A percentile compares a stretch with the other conserved stretches of the same genome.
These are phyloP conservation scores for Rhizopus arrhizus DNA, from an alignment of 371 early-diverging fungal genomes.

Conservation along the genomic window DNA sequence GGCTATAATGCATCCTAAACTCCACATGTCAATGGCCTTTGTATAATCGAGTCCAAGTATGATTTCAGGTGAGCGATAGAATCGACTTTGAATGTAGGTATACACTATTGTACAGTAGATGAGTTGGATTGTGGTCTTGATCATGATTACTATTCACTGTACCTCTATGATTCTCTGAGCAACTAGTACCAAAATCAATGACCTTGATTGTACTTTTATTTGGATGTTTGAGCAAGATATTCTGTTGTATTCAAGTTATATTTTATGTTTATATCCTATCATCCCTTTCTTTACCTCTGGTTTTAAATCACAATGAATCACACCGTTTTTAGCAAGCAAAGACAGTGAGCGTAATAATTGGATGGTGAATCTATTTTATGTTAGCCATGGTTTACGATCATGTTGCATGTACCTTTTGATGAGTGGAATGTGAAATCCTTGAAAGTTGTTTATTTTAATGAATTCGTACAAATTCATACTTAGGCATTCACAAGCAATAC, in stretches of 20 bases:
- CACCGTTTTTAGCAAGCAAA: slow-evolving; percentile 70
- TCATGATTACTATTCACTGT: not conserved
- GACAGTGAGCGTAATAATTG: slow-evolving; percentile 90
- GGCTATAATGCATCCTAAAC: slow-evolving; percentile 97
- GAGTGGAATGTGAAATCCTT: slow-evolving; percentile 83
- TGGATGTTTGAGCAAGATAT: slow-evolving; percentile 77
- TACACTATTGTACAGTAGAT: slow-evolving; percentile 56
- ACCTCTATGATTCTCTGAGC: slow-evolving; percentile 78
- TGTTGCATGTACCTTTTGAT: slow-evolving; percentile 62
- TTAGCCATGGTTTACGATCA: too few species aligned
- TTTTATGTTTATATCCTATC: not conserved
- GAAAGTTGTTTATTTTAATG: slow-evolving; percentile 90
- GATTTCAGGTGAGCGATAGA: slow-evolving; percentile 97
- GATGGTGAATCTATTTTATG: slow-evolving; percentile 65
- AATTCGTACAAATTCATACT: slow-evolving; percentile 97
- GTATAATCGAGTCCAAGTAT: slow-evolving; percentile 70
- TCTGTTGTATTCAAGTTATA: slow-evolving; percentile 29
- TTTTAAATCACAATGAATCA: slow-evolving; percentile 98
- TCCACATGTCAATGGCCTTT: slow-evolving; percentile 99
- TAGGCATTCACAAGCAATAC: slow-evolving; percentile 94
- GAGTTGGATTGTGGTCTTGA: too few species aligned
- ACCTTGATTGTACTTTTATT: slow-evolving; percentile 88
- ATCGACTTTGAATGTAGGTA: slow-evolving; percentile 97
- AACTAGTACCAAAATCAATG: slow-evolving; percentile 98
- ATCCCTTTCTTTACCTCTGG: slow-evolving; percentile 65